Base-by-base conservation (phyloP, 768 basidiomycete genomes). In the Dioszegia hungarica region DNA sequence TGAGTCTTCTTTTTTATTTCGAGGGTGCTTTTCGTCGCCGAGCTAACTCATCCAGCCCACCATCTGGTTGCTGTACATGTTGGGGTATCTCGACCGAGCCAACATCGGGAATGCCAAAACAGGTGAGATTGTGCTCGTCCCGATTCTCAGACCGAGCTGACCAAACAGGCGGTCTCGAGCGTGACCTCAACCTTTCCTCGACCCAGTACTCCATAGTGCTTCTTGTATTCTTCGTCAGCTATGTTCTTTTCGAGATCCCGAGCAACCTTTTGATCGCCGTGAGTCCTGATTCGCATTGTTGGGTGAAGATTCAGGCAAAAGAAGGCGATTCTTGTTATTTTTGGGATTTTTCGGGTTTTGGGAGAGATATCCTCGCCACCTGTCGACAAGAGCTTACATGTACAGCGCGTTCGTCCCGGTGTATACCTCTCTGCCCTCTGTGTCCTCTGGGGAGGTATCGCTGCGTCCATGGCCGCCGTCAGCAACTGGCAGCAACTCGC, bases 41-140 rank as follows among this genome's bases (percentile, higher is more conserved):
- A 10, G 10, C 47, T 54, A 39, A 54, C 45, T 12, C n/a, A n/a
- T 28, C 15, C 46, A 64, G 50, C 68, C 66, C 6, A 60, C 61
- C 49, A 70, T 72, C 47, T 70, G 68, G 66, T 43, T 57, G 11
- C 43, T 72, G 28, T 70, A 66, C 55, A 62, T 62, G 11, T 40
- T 72, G 28, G 69, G 68, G 3, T 73, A 73, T 59, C 57, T 73
- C 2, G 70, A 73, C 46, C 62, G 72, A 49, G 71, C 70, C 34
- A 74, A 74, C 49, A 74, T 76, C 34, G 75, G 69, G 20, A 75
- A 75, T 46, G 72, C 72, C 48, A 72, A 74, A 60, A 72, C 70
- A n/a, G n/a, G n/a, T n/a, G n/a, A n/a, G n/a, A n/a, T n/a, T n/a
- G n/a, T n/a, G n/a, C n/a, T n/a, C n/a, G n/a, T n/a, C n/a, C n/a